These are phyloP conservation scores for Penicillium herquei DNA, from an alignment of 495 filamentous ascomycete genomes.

Conservation along the genomic window DNA sequence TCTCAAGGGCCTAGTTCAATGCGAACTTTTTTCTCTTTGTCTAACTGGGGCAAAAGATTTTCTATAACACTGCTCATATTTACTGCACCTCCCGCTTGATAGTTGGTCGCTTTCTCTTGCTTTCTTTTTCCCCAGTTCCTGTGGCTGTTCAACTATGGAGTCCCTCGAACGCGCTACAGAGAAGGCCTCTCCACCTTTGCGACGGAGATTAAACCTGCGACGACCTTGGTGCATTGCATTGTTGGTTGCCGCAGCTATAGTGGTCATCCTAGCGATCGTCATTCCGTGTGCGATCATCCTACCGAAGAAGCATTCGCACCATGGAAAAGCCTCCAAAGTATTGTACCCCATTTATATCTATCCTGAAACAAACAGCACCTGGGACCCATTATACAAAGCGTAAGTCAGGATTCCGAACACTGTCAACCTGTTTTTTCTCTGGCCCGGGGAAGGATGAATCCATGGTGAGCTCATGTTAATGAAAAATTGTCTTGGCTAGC, in stretches of 20 bases:
- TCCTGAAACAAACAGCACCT: conserved; percentile 3
- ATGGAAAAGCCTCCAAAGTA: background rate
- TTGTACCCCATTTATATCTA: conserved; percentile 1
- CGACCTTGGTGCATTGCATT: background rate
- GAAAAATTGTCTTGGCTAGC: background rate
- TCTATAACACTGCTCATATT: background rate
- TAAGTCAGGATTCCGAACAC: background rate
- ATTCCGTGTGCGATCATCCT: background rate
- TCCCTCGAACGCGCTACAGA: background rate
- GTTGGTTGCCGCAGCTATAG: background rate
- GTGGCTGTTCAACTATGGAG: background rate
- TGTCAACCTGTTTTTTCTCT: background rate
- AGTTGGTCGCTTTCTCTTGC: background rate
- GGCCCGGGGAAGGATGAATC: no score
- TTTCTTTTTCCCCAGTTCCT: background rate
- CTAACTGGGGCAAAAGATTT: background rate
- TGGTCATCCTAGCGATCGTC: conserved; percentile 2
- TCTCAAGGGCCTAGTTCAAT: no score
- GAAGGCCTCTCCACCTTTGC: background rate
- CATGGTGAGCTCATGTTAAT: no score
- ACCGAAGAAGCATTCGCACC: background rate
- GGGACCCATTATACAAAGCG: conserved; percentile 3
- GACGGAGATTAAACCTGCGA: background rate
- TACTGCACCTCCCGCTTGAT: background rate
- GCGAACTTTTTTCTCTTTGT: no score